Conservation (phyloP, 2,329 filamentous ascomycete species). For the Cordyceps farinosa region DNA sequence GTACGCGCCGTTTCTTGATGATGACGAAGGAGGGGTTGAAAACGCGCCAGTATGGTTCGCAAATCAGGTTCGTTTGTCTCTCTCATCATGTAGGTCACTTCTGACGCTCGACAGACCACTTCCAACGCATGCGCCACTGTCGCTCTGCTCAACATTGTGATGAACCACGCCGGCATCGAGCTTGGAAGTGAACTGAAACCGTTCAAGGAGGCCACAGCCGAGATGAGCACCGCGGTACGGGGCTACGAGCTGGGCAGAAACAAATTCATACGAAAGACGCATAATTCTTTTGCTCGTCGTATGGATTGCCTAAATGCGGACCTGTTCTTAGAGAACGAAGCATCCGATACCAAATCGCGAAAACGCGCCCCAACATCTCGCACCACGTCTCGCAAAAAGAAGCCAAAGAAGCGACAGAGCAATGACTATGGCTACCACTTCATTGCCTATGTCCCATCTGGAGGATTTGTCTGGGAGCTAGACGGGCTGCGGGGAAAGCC, state of each 20-base stretch:
- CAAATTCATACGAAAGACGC: constrained; percentile 71
- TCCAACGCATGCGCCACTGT: constrained; percentile 89
- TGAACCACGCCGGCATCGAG: constrained; percentile 67
- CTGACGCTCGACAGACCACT: constrained; percentile 53
- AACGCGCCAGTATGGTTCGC: constrained; percentile 79
- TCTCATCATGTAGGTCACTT: constrained; percentile 18
- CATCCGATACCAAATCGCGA: constrained; percentile 35
- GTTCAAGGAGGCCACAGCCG: constrained; percentile 70
- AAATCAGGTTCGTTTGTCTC: constrained; percentile 63
- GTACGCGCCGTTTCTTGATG: constrained; percentile 52
- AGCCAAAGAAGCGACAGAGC: constrained; percentile 38
- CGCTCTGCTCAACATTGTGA: constrained; percentile 87
- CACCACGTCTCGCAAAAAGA: constrained; percentile 32
- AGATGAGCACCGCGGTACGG: constrained; percentile 67
- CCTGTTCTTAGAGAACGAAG: constrained; percentile 58
- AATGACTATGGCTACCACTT: constrained; percentile 76
- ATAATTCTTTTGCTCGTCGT: constrained; percentile 82
- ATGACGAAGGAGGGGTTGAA: constrained; percentile 53
- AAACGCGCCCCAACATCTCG: constrained; percentile 28
- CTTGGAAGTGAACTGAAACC: constrained; percentile 66
- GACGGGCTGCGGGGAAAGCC: constrained; percentile 78
- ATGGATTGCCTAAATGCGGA: constrained; percentile 74
- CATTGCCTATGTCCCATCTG: constrained; percentile 77
- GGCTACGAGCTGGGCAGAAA: constrained; percentile 74
- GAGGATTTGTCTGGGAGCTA: constrained; percentile 78